These are phyloP conservation scores for Scytalidium sp. DNA, from an alignment of 2,329 filamentous ascomycete species.

Conservation along the genomic window DNA sequence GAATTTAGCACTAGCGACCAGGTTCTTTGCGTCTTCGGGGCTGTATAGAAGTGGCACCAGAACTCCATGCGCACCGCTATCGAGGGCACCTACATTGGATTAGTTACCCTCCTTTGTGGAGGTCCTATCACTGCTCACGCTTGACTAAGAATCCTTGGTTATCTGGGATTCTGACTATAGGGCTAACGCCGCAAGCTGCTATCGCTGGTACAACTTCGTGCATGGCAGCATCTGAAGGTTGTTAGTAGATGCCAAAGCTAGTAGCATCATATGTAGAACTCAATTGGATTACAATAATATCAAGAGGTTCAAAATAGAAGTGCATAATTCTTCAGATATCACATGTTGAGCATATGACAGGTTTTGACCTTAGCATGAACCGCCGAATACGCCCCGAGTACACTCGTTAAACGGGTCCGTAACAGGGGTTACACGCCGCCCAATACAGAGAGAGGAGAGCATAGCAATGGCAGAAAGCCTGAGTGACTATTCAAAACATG, in stretches of 20 bases:
- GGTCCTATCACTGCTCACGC: constrained; percentile 34
- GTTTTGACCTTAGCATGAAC: too few relatives aligned
- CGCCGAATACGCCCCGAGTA: too few relatives aligned
- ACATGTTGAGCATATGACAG: too few relatives aligned
- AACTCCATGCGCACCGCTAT: constrained; percentile 55
- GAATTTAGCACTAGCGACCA: constrained; percentile 53
- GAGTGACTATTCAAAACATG: too few relatives aligned
- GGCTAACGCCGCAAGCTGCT: constrained; percentile 51
- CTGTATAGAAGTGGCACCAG: constrained; percentile 53
- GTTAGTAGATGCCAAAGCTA: background rate
- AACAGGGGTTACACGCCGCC: too few relatives aligned
- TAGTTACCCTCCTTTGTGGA: constrained; percentile 14
- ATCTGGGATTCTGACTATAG: constrained; percentile 56
- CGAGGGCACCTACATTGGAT: constrained; percentile 47
- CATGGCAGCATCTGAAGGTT: constrained; percentile 47
- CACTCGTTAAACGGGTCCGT: too few relatives aligned
- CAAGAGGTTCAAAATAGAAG: background rate
- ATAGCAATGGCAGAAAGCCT: too few relatives aligned
- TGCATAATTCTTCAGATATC: too few relatives aligned
- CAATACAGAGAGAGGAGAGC: too few relatives aligned
- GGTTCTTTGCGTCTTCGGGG: constrained; percentile 46
- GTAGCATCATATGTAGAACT: background rate
- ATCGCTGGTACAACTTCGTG: constrained; percentile 56
- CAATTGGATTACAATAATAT: too few relatives aligned
- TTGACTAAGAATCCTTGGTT: constrained; percentile 55